Conservation (phyloP, 257 asterid species). For the Avicennia marina region DNA sequence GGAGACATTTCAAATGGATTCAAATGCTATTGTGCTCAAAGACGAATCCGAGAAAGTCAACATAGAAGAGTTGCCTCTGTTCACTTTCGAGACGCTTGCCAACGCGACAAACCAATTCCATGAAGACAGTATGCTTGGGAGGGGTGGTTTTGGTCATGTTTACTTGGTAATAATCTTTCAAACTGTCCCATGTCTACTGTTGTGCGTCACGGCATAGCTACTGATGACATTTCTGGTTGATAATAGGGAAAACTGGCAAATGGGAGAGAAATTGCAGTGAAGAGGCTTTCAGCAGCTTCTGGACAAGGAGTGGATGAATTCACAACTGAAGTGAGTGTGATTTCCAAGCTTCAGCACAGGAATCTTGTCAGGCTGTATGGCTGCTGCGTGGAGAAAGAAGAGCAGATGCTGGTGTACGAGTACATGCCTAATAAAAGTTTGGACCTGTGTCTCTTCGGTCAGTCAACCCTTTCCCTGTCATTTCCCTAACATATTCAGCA, state of each 20-base stretch:
- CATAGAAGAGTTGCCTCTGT: slow-evolving; percentile 13
- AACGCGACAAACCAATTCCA: slow-evolving; percentile 6
- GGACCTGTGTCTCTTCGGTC: slow-evolving; percentile 46
- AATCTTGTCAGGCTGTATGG: slow-evolving; percentile 50
- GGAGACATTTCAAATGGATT: background rate
- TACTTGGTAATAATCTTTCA: background rate
- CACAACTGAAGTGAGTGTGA: slow-evolving; percentile 53
- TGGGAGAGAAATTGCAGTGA: slow-evolving; percentile 54
- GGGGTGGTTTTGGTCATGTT: slow-evolving; percentile 9
- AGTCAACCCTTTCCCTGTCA: background rate
- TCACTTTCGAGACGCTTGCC: slow-evolving; percentile 10
- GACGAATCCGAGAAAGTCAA: slow-evolving; percentile 6
- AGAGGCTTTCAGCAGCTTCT: slow-evolving; percentile 51
- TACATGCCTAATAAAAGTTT: slow-evolving; percentile 59
- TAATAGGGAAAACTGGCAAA: slow-evolving; percentile 32
- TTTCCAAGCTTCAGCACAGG: slow-evolving; percentile 54
- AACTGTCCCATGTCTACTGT: too few relatives aligned
- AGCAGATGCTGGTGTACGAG: slow-evolving; percentile 48
- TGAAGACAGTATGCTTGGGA: background rate
- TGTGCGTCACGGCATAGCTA: too few relatives aligned
- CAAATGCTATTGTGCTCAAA: background rate
- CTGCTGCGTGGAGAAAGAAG: slow-evolving; percentile 45
- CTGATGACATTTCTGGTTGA: too few relatives aligned
- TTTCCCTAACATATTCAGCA: too few relatives aligned
- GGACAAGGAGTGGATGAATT: slow-evolving; percentile 53